phyloP scores from a whole-genome alignment of 2,329 filamentous ascomycete species.

The Ophiosphaerella narmari region DNA sequence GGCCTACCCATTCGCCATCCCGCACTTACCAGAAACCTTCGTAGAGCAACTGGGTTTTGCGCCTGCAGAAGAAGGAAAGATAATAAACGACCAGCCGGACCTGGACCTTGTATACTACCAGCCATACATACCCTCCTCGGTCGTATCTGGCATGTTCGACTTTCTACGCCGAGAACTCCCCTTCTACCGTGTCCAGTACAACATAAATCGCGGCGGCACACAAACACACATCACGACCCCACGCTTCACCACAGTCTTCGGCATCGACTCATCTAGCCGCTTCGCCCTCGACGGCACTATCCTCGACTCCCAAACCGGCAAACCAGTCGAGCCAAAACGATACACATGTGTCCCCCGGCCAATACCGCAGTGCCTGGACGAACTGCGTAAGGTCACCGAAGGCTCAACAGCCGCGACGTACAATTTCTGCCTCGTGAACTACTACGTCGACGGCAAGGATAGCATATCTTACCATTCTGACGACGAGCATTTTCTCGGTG shows the following conservation, averaged over 20 bases:
- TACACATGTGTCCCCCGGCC: slow-evolving; percentile 69
- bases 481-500: slow-evolving; percentile 76
- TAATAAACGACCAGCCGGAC: slow-evolving; percentile 69
- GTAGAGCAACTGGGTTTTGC: slow-evolving; percentile 47
- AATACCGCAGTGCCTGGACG: slow-evolving; percentile 70
- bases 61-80: slow-evolving; percentile 58
- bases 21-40: slow-evolving; percentile 53
- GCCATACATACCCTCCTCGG: slow-evolving; percentile 67
- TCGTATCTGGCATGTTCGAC: slow-evolving; percentile 66
- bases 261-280: slow-evolving; percentile 65
- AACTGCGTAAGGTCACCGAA: slow-evolving; percentile 67
- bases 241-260: slow-evolving; percentile 66
- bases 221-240: slow-evolving; percentile 67
- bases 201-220: slow-evolving; percentile 67
- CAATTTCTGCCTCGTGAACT: slow-evolving; percentile 83
- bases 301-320: slow-evolving; percentile 51
- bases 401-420: slow-evolving; percentile 68
- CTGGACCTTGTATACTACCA: slow-evolving; percentile 77
- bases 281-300: slow-evolving; percentile 53
- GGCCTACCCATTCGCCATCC: slow-evolving; percentile 59
- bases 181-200: slow-evolving; percentile 77
- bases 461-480: slow-evolving; percentile 82
- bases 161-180: slow-evolving; percentile 73
- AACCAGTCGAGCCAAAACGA: slow-evolving; percentile 50
- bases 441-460: slow-evolving; percentile 77